phyloP scores from a whole-genome alignment of 164 flowering plant species.

The Malania oleifera region DNA sequence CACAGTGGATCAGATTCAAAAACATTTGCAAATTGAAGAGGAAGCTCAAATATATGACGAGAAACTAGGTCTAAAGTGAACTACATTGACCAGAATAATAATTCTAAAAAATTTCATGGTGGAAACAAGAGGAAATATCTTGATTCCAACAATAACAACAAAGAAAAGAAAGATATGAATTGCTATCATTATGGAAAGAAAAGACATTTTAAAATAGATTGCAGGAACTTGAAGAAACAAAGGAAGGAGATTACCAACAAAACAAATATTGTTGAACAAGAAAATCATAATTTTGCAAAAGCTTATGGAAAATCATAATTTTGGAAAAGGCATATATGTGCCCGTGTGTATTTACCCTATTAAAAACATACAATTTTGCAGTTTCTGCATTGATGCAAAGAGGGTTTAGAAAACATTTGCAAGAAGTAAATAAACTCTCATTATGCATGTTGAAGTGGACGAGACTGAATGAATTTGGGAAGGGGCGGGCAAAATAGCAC shows the following conservation, averaged over 20 bases:
- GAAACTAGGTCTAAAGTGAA: neutral
- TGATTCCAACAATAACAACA: neutral
- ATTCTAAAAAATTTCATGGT: neutral
- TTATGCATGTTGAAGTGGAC: no score
- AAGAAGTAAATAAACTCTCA: no score
- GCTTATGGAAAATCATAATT: slow-evolving; percentile 3
- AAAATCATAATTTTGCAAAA: neutral
- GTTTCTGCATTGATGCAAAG: no score
- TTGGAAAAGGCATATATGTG: no score
- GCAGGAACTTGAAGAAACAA: neutral
- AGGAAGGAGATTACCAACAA: neutral
- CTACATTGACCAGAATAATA: neutral
- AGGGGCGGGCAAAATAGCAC: no score
- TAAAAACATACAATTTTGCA: no score
- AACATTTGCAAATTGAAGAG: slow-evolving; percentile 18
- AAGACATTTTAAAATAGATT: slow-evolving; percentile 14
- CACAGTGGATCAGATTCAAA: slow-evolving; percentile 11
- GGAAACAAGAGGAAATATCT: neutral
- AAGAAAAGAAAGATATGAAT: neutral
- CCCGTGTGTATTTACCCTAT: no score
- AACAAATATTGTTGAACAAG: neutral
- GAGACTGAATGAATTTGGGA: no score
- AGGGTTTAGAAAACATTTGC: no score
- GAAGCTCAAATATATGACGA: neutral
- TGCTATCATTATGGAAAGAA: neutral